A percentile compares a stretch with the other conserved stretches of the same genome.
phyloP scores from a whole-genome alignment of 345 rosid genomes.

The Hevea brasiliensis region DNA sequence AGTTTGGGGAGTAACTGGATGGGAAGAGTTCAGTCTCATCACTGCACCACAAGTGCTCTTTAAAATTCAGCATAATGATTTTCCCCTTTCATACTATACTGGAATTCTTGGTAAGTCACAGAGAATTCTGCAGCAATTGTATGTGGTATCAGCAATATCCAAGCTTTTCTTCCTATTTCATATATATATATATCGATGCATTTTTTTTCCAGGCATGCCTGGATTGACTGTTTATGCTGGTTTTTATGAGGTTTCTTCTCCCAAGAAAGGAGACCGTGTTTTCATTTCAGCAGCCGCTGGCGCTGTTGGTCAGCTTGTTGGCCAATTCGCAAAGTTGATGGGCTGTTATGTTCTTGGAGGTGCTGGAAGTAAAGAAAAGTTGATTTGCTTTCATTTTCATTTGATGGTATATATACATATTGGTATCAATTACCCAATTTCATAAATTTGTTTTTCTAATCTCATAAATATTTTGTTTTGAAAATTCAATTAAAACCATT shows the following conservation, averaged over 20 bases:
- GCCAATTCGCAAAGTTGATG: neutral
- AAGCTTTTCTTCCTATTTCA: no score
- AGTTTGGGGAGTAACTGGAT: conserved; percentile 22
- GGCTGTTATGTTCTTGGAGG: neutral
- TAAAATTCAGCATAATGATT: neutral
- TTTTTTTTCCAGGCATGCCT: neutral
- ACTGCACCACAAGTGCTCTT: neutral
- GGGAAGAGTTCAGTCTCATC: neutral
- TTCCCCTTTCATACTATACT: neutral
- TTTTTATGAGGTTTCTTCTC: neutral
- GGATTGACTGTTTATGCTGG: neutral
- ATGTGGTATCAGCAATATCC: no score
- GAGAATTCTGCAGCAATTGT: neutral
- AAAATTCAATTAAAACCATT: no score
- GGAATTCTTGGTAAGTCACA: neutral
- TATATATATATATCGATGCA: neutral
- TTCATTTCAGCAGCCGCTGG: neutral
- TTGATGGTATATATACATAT: no score
- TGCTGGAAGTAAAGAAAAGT: neutral
- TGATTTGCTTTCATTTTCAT: neutral
- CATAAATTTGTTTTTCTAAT: no score
- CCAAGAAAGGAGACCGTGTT: neutral
- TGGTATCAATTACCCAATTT: no score
- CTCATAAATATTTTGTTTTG: no score
- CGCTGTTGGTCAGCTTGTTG: neutral